Percentiles rank a stretch among this genome's conserved stretches.
Evolutionary conservation across 352 stramenopile species (phyloP).

Genomic region (Globisporangium solare): DNA sequence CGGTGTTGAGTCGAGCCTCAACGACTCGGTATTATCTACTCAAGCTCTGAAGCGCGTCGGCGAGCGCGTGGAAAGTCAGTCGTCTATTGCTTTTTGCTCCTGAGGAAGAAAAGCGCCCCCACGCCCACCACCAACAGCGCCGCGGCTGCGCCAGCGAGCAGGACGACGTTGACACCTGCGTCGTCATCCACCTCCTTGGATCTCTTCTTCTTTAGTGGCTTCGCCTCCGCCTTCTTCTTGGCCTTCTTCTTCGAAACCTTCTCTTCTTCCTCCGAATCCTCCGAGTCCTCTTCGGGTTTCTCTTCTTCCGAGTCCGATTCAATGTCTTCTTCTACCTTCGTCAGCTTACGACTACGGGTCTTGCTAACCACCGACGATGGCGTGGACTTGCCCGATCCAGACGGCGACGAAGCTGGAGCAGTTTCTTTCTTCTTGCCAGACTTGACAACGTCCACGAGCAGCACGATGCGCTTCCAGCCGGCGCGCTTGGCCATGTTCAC

Average conservation of each 20-base stretch:
- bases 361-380: constrained; percentile 22
- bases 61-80: not conserved
- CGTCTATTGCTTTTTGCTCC: constrained; percentile 47
- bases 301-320: constrained; percentile 32
- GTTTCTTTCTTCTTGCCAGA: constrained; percentile 15
- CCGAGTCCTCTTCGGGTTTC: constrained; percentile 28
- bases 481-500: constrained; percentile 82
- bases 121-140: constrained; percentile 47
- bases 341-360: constrained; percentile 51
- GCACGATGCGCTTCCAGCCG: constrained; percentile 80
- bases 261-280: constrained; percentile 36
- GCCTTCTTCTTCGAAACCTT: constrained; percentile 44
- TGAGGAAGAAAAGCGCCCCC: constrained; percentile 51
- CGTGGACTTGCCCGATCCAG: constrained; percentile 28
- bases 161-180: constrained; percentile 14
- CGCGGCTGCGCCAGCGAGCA: constrained; percentile 32
- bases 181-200: not conserved
- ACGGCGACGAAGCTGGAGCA: constrained; percentile 4
- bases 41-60: not conserved
- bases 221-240: constrained; percentile 39
- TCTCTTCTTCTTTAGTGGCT: constrained; percentile 13
- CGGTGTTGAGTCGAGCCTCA: not conserved
- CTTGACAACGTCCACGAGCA: constrained; percentile 79
- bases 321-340: constrained; percentile 78
- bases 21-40: not conserved